Evolutionary conservation across 108 stramenopile genomes (phyloP), one percentile per base, ranked within the genome.

Genomic region (Epipyxis sp.): DNA sequence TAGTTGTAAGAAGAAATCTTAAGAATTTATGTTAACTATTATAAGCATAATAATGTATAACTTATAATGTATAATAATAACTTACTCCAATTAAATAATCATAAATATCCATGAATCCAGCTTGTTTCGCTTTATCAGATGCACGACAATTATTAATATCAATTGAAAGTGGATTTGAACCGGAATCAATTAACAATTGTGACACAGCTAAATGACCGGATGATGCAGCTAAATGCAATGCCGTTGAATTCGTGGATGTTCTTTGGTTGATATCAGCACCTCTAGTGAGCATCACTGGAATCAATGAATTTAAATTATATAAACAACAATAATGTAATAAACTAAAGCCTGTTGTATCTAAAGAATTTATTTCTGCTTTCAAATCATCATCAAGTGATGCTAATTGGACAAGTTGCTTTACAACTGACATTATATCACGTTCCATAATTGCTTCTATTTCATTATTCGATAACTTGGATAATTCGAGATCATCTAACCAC

Each of bases 301-400:
- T 79, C 6, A 85, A 43, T 20, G 80, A 35, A 27, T 40, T 44
- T 50, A 85, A 71, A 27, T 72, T 79, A 78, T 84, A 84, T 41
- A 85, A 80, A 35, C 80, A 81, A 16, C 83, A 81, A 79, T 85
- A 84, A 78, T 85, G 85, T 1, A 84, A 76, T 6, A 85, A 69
- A 40, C 43, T 40, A 77, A 57, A 78, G 27, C 85, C 85, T 25
- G 44, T 40, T 1, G 44, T 6, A 40, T 85, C 85, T 25, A 82
- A 41, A 27, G 78, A 67, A 50, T 84, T 74, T 20, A 85, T 80
- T 59, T 85, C 83, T 29, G 80, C 81, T 43, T 37, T 59, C 37
- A 85, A 45, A 16, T 76, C 85, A 0, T 0, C 0, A 34, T 71
- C 6, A 6, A 0, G 39, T 32, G 78, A 1, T 35, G 77, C 82